Evolutionary conservation across 2,329 filamentous ascomycete genomes (phyloP).

Genomic region (Venturia nashicola): DNA sequence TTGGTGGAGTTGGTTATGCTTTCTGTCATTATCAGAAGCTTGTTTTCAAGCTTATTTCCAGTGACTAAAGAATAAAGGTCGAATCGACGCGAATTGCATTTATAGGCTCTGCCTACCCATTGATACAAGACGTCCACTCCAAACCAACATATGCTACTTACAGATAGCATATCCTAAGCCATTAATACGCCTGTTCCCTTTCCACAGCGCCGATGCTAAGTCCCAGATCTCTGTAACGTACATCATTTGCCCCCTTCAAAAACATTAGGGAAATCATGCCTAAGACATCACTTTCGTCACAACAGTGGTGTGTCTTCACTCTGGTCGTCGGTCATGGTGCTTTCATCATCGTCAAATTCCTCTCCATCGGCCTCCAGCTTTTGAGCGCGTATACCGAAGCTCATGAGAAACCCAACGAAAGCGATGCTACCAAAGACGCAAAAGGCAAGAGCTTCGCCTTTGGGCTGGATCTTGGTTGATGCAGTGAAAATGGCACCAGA

Average conservation of each 20-base stretch:
- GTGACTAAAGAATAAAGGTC: too few species aligned
- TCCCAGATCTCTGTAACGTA: background rate
- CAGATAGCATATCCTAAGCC: background rate
- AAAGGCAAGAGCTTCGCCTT: constrained; percentile 78
- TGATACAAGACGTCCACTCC: background rate
- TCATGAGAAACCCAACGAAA: constrained; percentile 67
- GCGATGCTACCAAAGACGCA: constrained; percentile 76
- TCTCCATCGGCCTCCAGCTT: constrained; percentile 46
- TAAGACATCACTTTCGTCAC: background rate
- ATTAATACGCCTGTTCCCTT: background rate
- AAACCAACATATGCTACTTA: background rate
- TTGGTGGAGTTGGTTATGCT: too few species aligned
- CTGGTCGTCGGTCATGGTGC: background rate
- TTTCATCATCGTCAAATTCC: constrained; percentile 16
- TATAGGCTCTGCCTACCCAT: background rate
- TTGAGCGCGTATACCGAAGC: constrained; percentile 61
- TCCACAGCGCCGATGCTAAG: background rate
- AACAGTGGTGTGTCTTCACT: background rate
- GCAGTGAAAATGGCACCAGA: constrained; percentile 79
- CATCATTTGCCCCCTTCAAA: background rate
- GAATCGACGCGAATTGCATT: too few species aligned
- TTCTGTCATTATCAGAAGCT: too few species aligned
- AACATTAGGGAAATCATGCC: background rate
- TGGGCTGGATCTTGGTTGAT: constrained; percentile 58
- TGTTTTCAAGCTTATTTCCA: too few species aligned